Evolutionary conservation across 306 rosid species (phyloP), one percentile per base, ranked within the genome.

Genomic region (Quercus rubra): DNA sequence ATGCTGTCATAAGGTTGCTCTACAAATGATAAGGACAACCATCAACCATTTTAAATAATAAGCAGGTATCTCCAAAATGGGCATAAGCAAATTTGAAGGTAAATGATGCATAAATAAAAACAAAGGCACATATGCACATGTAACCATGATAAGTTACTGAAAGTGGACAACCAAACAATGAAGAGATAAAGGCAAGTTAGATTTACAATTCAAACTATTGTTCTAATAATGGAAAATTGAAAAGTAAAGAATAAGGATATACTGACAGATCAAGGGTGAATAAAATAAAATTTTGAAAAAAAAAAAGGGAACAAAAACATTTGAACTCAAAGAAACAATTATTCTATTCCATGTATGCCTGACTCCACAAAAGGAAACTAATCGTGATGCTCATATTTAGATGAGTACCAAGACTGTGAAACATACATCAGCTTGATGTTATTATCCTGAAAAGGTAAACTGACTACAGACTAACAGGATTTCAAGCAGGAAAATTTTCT

Each of bases 1-100:
- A 95, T 92, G 96, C 99, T 93, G 82, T 93, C 99, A 80, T 95
- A 95, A 82, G 99, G 92, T 84, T 92, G 94, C 88, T 95, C 99
- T 93, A 92, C 89, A 91, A 84, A 80, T 74, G 87, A 83, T 21
- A 77, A 69, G 41, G 68, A 74, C 61, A 72, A 51, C 79, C 79
- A 71, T 70, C 62, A 35, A 18, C 11, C 70, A 28, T 64, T 17
- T 64, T 6, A 64, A 17, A 33, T 68, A 31, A 4, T 33, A 68
- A 33, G 54, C 54, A 19, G n/a, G 27, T 30, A 10, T 4, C 5
- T 11, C 10, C 20, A 38, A 10, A 68, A 33, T 21, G 41, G 51
- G 52, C 52, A 10, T 4, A 31, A 35, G 49, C 25, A 68, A 19
- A 68, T 4, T 33, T 68, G 46, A 66, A 18, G 49, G 71, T 9